These are phyloP conservation scores for Adansonia digitata DNA, from an alignment of 345 rosid genomes.

Conservation along the genomic window DNA sequence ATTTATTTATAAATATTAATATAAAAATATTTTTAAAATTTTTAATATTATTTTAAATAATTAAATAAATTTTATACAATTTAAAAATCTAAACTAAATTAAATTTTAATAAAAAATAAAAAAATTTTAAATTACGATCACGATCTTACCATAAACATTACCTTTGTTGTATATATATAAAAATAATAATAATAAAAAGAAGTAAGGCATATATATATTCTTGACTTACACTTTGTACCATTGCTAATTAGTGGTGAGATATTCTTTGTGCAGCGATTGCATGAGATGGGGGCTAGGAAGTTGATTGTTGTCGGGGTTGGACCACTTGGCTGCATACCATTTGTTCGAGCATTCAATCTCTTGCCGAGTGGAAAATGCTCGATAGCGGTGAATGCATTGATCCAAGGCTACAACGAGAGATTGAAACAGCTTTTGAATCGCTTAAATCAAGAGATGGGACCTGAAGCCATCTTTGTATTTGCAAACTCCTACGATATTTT, in stretches of 20 bases:
- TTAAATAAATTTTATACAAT: too few species aligned
- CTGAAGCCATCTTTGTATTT: conserved; percentile 38
- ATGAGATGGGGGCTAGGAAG: conserved; percentile 46
- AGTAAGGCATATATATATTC: too few species aligned
- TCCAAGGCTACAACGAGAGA: conserved; percentile 39
- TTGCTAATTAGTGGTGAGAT: background rate
- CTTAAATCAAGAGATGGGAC: conserved; percentile 29
- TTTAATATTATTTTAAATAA: too few species aligned
- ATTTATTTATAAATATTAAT: too few species aligned
- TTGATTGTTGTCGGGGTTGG: conserved; percentile 47
- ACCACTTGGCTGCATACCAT: conserved; percentile 71
- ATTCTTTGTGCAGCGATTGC: conserved; percentile 31
- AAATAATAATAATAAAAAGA: too few species aligned
- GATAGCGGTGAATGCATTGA: conserved; percentile 32
- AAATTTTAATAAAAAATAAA: too few species aligned
- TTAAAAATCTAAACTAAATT: too few species aligned
- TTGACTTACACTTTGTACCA: too few species aligned
- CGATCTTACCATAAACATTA: too few species aligned
- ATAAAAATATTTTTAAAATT: too few species aligned
- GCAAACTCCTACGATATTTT: conserved; percentile 43
- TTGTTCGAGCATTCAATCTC: conserved; percentile 39
- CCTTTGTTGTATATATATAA: too few species aligned
- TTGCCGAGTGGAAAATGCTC: conserved; percentile 43
- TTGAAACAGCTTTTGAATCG: conserved; percentile 24
- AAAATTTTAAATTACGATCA: too few species aligned